Base-by-base conservation (phyloP, 2,329 filamentous ascomycete genomes). In the Pseudocercospora fuligena region DNA sequence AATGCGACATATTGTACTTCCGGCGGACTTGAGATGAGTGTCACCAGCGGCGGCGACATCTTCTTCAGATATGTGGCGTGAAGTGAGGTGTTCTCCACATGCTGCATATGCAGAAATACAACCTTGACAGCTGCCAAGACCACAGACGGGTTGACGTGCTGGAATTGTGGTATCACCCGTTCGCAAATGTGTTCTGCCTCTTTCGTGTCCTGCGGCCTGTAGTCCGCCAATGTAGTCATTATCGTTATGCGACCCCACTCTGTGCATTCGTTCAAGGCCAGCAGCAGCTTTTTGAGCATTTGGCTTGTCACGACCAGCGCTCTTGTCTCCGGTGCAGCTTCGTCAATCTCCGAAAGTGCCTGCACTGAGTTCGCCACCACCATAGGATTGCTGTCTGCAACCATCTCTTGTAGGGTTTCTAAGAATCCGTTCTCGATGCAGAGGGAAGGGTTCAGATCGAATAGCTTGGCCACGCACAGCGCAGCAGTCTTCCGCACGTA, bases 151-250 rank as follows among this genome's bases (percentile, higher is more conserved):
- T 99, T 99, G 76, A 97, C 94, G 77, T 99, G 95, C 81, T 99
- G 95, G 79, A 99, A 99, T 77, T 99, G 95, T 47, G 95, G 95
- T 61, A 93, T 89, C 40, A 98, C 94, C 75, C 95, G 86, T 83
- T 99, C 95, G 80, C 95, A 99, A 66, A 99, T 97, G 79, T 98
- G 95, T 82, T 99, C 95, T 63, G 94, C 91, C 82, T 99, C 95
- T 82, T 97, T 98, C 67, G 93, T 85, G 78, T 98, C 94, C n/a
- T 84, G 78, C 0, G 94, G 89, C 72, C 88, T 89, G 81, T 98
- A 98, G 75, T 97, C 90, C 49, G 95, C 93, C 70, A 99, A 81
- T 0, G 93, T 97, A 11, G 91, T 91, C 69, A 99, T 82, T 66
- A 99, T 96, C 0, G 94, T 98, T 33, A 99, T 94, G 72, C 95